phyloP scores from a whole-genome alignment of 192 early-diverging fungal species.

The Allomyces macrogynus region DNA sequence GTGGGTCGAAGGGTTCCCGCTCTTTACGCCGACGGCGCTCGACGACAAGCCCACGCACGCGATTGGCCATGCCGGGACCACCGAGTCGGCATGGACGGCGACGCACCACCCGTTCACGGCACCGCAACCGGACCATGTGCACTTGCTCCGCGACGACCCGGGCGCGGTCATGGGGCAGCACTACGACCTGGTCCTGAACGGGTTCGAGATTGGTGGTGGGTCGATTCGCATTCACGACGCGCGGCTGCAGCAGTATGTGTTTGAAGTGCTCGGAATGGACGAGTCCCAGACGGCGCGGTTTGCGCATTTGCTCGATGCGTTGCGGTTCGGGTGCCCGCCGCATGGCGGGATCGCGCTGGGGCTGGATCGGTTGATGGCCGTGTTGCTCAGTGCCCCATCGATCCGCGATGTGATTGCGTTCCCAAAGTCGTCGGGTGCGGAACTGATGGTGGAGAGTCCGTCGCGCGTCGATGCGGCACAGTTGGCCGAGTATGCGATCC shows the following conservation, averaged over 20 bases:
- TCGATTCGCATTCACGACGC: conserved; percentile 73
- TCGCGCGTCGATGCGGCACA: conserved; percentile 30
- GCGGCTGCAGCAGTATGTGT: conserved; percentile 47
- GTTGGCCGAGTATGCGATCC: conserved; percentile 46
- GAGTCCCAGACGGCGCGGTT: conserved; percentile 37
- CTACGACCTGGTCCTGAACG: conserved; percentile 80
- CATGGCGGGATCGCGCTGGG: conserved; percentile 72
- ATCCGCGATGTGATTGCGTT: conserved; percentile 87
- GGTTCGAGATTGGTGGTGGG: conserved; percentile 77
- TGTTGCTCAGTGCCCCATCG: conserved; percentile 44
- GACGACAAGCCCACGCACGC: conserved; percentile 5
- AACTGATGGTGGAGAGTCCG: conserved; percentile 62
- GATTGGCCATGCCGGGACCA: neutral
- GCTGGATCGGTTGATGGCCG: conserved; percentile 58
- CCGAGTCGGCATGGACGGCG: conserved; percentile 18
- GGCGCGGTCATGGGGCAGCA: conserved; percentile 45
- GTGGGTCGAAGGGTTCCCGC: conserved; percentile 77
- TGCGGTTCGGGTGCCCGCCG: conserved; percentile 67
- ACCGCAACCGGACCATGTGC: conserved; percentile 43
- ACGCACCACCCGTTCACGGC: conserved; percentile 91
- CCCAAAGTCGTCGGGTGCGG: conserved; percentile 66
- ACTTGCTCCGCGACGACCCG: conserved; percentile 16
- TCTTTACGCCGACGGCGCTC: conserved; percentile 42
- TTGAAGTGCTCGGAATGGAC: conserved; percentile 19
- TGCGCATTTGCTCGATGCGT: conserved; percentile 58